Percentiles rank a stretch among this genome's conserved stretches.
These are phyloP conservation scores for Glycyrrhiza uralensis DNA, from an alignment of 306 rosid species.

Conservation along the genomic window DNA sequence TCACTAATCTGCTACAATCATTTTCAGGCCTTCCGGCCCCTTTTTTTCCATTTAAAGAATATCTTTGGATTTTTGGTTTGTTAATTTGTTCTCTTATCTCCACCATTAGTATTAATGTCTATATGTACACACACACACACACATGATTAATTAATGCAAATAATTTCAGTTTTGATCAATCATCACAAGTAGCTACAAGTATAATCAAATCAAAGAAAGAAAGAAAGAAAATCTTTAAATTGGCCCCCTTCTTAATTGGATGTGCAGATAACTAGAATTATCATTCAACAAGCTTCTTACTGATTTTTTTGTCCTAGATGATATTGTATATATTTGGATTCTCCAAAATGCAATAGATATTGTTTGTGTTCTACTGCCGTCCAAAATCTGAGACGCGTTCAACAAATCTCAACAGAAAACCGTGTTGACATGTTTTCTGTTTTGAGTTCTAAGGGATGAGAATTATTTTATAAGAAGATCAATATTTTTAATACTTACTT, in stretches of 20 bases:
- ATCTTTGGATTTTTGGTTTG: neutral
- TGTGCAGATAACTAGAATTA: neutral
- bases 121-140: neutral
- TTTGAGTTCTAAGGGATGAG: constrained; percentile 13
- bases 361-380: constrained; percentile 39
- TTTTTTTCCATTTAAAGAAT: neutral
- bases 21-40: neutral
- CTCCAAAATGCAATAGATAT: constrained; percentile 30
- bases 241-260: constrained; percentile 6
- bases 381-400: constrained; percentile 39
- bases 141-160: neutral
- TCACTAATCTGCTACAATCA: neutral
- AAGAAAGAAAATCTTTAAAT: constrained; percentile 1
- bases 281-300: neutral
- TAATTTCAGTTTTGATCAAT: constrained; percentile 11
- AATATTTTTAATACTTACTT: neutral
- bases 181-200: constrained; percentile 5
- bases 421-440: constrained; percentile 47
- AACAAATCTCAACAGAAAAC: constrained; percentile 44
- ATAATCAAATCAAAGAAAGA: neutral
- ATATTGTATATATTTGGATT: constrained; percentile 22
- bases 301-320: neutral
- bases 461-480: constrained; percentile 14
- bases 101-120: neutral
- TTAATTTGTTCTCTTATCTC: neutral